phyloP scores from a whole-genome alignment of 768 basidiomycete genomes.

The Coprinopsis cinerea region DNA sequence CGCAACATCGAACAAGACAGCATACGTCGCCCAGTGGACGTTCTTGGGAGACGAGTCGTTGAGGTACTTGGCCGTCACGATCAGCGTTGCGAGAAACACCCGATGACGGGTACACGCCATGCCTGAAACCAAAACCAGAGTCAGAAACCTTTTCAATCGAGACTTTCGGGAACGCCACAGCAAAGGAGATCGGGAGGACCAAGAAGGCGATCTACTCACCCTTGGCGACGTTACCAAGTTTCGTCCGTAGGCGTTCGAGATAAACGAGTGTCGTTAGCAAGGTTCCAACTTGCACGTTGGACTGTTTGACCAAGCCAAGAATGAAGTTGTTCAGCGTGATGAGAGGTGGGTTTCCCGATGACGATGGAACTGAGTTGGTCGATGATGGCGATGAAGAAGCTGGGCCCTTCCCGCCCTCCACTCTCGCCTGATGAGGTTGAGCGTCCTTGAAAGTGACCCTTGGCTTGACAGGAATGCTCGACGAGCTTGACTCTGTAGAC shows the following conservation, averaged over 20 bases:
- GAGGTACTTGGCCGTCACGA: conserved; percentile 94
- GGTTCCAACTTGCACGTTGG: conserved; percentile 87
- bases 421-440: background rate
- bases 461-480: conserved; percentile 7
- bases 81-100: conserved; percentile 92
- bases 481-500: no score
- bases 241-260: conserved; percentile 78
- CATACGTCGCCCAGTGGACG: conserved; percentile 84
- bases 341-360: conserved; percentile 16
- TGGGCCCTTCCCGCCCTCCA: background rate
- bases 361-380: conserved; percentile 6
- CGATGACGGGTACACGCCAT: conserved; percentile 92
- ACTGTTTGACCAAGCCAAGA: conserved; percentile 65
- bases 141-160: no score
- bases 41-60: conserved; percentile 97
- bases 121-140: conserved; percentile 27
- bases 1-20: conserved; percentile 61
- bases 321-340: conserved; percentile 84
- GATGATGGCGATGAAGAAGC: background rate
- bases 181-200: background rate
- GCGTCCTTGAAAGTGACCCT: conserved; percentile 17
- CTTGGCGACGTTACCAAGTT: conserved; percentile 78
- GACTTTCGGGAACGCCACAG: no score
- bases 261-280: conserved; percentile 88
- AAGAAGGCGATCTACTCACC: conserved; percentile 42